These are phyloP conservation scores for Besnoitia besnoiti DNA, from an alignment of 169 alveolate species.

Conservation along the genomic window DNA sequence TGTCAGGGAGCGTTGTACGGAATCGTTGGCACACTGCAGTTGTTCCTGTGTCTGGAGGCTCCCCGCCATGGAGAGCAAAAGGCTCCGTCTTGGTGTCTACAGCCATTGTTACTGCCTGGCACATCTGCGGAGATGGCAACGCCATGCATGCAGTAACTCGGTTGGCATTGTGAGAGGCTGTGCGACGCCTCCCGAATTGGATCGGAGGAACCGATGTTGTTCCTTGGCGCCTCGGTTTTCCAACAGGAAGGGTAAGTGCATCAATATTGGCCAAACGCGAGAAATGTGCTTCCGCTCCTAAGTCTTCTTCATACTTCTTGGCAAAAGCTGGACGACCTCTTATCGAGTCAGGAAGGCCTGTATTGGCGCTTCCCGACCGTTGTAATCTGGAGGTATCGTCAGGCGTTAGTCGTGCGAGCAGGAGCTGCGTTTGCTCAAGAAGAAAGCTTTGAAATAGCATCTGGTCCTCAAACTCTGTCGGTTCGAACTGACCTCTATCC, in stretches of 20 bases:
- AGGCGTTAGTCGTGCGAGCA: background rate
- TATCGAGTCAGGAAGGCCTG: too few species aligned
- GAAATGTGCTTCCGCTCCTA: too few species aligned
- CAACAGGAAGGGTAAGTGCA: too few species aligned
- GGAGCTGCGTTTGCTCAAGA: background rate
- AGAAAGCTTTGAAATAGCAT: background rate
- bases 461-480: slow-evolving; percentile 20
- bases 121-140: background rate
- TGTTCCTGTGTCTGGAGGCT: background rate
- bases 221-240: too few species aligned
- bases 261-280: too few species aligned
- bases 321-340: too few species aligned
- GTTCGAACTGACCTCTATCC: background rate
- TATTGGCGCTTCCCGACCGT: too few species aligned
- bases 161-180: too few species aligned
- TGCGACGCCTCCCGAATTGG: too few species aligned
- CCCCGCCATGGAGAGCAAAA: background rate
- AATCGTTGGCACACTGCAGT: background rate
- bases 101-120: background rate
- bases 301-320: too few species aligned
- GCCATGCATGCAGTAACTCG: background rate
- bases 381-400: background rate
- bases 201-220: too few species aligned
- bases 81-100: background rate
- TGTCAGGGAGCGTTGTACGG: background rate